Percentiles rank a stretch among this genome's conserved stretches.
Conservation (phyloP, 108 stramenopile species). For the Thalassiosira profunda region DNA sequence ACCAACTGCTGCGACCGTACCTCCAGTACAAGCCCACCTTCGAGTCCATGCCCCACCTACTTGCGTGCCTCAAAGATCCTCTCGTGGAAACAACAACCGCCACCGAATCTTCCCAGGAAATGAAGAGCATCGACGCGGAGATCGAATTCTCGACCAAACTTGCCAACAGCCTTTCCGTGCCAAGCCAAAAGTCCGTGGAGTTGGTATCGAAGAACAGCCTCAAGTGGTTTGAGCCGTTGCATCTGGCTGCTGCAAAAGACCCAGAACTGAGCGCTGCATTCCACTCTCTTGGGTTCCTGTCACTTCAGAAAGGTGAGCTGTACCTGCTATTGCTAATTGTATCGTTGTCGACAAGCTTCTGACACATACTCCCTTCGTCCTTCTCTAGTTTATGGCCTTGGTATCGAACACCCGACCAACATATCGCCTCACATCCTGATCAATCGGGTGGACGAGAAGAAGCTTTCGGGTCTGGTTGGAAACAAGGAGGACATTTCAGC, state of each 20-base stretch:
- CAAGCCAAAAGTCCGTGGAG: constrained; percentile 44
- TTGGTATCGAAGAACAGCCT: constrained; percentile 5
- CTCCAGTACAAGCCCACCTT: constrained; percentile 62
- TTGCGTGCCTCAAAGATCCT: constrained; percentile 30
- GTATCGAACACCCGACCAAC: constrained; percentile 1
- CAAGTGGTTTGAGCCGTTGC: constrained; percentile 42
- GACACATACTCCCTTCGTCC: not conserved
- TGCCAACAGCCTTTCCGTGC: constrained; percentile 32
- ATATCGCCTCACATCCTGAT: constrained; percentile 11
- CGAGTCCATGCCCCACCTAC: constrained; percentile 32
- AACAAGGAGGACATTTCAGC: constrained; percentile 4
- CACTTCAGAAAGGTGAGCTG: constrained; percentile 32
- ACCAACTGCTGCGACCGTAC: constrained; percentile 67
- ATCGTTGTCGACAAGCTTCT: not conserved
- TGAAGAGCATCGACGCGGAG: constrained; percentile 5
- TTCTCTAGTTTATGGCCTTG: constrained; percentile 19
- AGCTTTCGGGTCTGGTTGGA: not conserved
- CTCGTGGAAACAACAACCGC: not conserved
- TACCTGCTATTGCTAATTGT: not conserved
- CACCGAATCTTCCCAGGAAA: not conserved
- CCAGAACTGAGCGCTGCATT: constrained; percentile 16
- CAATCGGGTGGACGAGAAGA: constrained; percentile 1
- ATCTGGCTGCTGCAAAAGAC: constrained; percentile 2
- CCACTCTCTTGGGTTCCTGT: constrained; percentile 35
- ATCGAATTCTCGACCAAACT: constrained; percentile 35